Percentiles rank a stretch among this genome's conserved stretches.
These are phyloP conservation scores for Stropharia rugosoannulata DNA, from an alignment of 768 basidiomycete species.

Conservation along the genomic window DNA sequence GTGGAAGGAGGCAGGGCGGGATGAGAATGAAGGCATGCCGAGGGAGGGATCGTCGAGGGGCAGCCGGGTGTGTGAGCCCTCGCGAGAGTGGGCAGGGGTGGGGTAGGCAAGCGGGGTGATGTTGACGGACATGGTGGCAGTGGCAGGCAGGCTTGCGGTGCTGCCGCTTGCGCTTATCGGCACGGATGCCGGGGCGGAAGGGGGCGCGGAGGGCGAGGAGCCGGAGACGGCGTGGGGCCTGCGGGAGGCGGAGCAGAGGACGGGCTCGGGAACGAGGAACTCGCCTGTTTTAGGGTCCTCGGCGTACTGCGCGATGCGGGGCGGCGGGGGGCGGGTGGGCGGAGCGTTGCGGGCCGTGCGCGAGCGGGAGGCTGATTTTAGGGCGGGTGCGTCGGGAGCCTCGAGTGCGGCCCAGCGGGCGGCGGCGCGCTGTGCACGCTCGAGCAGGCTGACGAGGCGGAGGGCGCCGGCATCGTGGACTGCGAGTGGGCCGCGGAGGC, in stretches of 20 bases:
- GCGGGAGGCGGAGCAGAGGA: slow-evolving; percentile 3
- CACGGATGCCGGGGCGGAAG: neutral
- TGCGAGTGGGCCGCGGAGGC: slow-evolving; percentile 29
- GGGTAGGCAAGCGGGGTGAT: too few relatives aligned
- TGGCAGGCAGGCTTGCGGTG: too few relatives aligned
- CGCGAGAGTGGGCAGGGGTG: slow-evolving; percentile 2
- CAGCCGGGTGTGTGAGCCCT: neutral
- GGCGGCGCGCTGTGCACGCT: slow-evolving; percentile 39
- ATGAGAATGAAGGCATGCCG: too few relatives aligned
- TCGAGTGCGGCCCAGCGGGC: slow-evolving; percentile 13
- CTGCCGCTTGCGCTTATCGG: neutral
- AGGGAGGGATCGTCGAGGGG: slow-evolving; percentile 10
- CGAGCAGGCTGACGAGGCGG: slow-evolving; percentile 37
- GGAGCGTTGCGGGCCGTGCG: neutral
- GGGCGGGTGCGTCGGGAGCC: neutral
- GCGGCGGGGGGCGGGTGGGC: neutral
- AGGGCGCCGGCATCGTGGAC: slow-evolving; percentile 37
- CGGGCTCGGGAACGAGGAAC: slow-evolving; percentile 26
- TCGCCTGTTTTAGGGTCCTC: slow-evolving; percentile 30
- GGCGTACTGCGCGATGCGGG: slow-evolving; percentile 27
- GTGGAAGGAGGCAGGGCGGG: neutral
- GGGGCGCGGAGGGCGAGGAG: neutral
- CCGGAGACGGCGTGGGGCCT: neutral
- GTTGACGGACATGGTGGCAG: too few relatives aligned
- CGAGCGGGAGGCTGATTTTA: neutral